A percentile compares a stretch with the other conserved stretches of the same genome.
Conservation (phyloP, 441 rosid genomes). For the Gossypium aridum region DNA sequence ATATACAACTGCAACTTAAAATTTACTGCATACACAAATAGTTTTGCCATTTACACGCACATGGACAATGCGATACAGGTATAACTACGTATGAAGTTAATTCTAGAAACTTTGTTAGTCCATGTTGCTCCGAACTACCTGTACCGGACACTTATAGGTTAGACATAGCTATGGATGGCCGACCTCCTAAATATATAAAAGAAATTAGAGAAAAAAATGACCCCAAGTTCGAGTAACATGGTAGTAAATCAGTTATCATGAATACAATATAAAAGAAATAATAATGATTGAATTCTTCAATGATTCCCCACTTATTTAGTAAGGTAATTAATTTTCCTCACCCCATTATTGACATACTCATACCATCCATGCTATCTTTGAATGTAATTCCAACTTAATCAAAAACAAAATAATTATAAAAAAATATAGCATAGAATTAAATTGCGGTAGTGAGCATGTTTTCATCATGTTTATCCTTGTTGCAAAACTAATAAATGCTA, state of each 20-base stretch:
- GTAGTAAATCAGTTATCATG: not conserved
- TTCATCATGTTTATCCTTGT: not conserved
- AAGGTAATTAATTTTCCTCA: not conserved
- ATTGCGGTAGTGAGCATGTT: not conserved
- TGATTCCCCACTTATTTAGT: not conserved
- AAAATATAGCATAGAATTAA: not conserved
- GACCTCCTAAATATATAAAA: not conserved
- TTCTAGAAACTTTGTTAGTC: not conserved
- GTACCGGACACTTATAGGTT: not conserved
- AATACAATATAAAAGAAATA: not conserved
- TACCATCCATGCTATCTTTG: not conserved
- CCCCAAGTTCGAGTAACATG: not conserved
- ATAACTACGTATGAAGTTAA: not conserved
- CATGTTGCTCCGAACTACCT: not conserved
- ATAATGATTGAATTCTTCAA: not conserved
- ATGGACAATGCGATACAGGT: not conserved
- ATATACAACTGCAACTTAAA: not conserved
- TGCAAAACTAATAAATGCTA: too few species aligned
- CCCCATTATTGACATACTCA: not conserved
- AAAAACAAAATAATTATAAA: not conserved
- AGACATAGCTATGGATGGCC: not conserved
- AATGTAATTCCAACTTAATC: constrained; percentile 1
- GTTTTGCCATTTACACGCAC: not conserved
- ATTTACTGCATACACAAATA: not conserved
- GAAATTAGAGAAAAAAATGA: not conserved